Conservation (phyloP, 352 stramenopile species). For the Phytopythium boreale region DNA sequence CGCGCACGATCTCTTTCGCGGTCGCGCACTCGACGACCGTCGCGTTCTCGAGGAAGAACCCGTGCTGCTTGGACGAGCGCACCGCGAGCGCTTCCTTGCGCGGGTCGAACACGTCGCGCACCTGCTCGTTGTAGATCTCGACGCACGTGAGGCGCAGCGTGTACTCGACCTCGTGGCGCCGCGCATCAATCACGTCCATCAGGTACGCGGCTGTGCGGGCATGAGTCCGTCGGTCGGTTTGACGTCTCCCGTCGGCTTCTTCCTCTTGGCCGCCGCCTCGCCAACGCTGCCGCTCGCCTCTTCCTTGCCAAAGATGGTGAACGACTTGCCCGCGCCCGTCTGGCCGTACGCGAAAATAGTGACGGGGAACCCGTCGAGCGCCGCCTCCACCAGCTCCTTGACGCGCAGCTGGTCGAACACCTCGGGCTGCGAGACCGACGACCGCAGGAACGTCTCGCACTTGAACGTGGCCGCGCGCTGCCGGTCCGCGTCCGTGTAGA, state of each 20-base stretch:
- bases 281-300: conserved; percentile 11
- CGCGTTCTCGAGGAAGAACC: conserved; percentile 71
- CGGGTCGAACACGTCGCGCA: conserved; percentile 61
- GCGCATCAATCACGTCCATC: conserved; percentile 45
- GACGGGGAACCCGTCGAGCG: conserved; percentile 61
- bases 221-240: conserved; percentile 48
- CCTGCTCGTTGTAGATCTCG: conserved; percentile 78
- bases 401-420: conserved; percentile 50
- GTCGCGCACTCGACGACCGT: conserved; percentile 61
- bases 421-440: conserved; percentile 34
- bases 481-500: conserved; percentile 34
- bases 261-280: background rate
- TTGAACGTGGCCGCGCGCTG: conserved; percentile 51
- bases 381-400: conserved; percentile 43
- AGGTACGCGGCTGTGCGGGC: conserved; percentile 44
- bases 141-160: conserved; percentile 66
- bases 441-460: conserved; percentile 55
- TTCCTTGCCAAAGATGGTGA: conserved; percentile 73
- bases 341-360: conserved; percentile 80
- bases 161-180: conserved; percentile 40
- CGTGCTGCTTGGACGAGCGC: conserved; percentile 57
- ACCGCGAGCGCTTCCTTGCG: conserved; percentile 54
- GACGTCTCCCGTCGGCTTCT: conserved; percentile 7
- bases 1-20: conserved; percentile 52
- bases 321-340: conserved; percentile 69